Base-by-base conservation (phyloP, 2,329 filamentous ascomycete species). In the Stenocarpella maydis region DNA sequence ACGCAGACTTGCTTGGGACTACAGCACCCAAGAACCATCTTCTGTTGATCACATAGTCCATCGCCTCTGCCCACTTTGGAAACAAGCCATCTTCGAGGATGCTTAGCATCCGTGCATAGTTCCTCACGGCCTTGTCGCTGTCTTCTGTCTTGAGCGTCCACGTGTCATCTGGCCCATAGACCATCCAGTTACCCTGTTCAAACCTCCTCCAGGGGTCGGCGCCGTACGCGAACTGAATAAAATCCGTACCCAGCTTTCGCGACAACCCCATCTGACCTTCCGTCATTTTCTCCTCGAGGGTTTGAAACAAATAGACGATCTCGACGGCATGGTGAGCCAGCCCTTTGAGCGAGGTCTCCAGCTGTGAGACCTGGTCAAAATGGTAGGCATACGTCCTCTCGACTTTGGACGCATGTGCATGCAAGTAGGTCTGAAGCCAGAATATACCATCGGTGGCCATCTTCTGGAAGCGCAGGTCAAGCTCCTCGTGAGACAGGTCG, bases 11-110 rank as follows among this genome's bases (percentile, higher is more conserved):
- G 10, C 39, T 61, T 2, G 55, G 41, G n/a, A 61, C 2, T 9
- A 61, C 55, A 5, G 55, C 55, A 43, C 55, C 55, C 26, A 61
- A 10, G 24, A 47, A 45, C 55, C 55, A 61, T 14, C 41, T 61
- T 31, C 55, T 61, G 28, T 61, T 31, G 24, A 61, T 61, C 55
- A 61, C 55, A 10, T 61, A 61, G 14, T 47, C 55, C 9, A 61
- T 31, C 39, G 41, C 55, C 41, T 61, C 55, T 10, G 24, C 19
- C 55, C 55, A 47, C 55, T 61, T 61, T 6, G 55, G 55, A 12
- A 61, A 47, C 41, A 61, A 61, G 39, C 55, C 19, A 19, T 50
- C 53, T 2, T 64, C 17, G 26, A 69, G 24, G 37, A 65, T 65
- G 41, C 49, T 28, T 39, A 37, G 26, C 53, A 67, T 67, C 34